phyloP scores from a whole-genome alignment of 176 grass and related monocot species.

The Puccinellia tenuiflora region DNA sequence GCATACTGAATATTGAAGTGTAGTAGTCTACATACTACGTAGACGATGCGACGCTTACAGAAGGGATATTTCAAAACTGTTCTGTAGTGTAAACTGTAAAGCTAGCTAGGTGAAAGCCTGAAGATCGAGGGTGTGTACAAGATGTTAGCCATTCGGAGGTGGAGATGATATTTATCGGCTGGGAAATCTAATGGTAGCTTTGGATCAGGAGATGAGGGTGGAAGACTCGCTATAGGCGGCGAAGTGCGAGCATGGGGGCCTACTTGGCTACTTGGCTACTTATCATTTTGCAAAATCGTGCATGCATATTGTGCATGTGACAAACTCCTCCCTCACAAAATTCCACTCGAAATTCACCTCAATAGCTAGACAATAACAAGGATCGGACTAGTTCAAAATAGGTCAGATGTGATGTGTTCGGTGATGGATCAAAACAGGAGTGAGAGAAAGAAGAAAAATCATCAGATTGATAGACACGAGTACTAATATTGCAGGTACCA shows the following conservation, averaged over 20 bases:
- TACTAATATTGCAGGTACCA: background rate
- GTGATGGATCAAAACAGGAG: background rate
- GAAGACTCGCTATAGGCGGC: slow-evolving; percentile 21
- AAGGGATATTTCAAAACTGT: background rate
- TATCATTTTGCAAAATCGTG: slow-evolving; percentile 18
- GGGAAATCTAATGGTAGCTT: background rate
- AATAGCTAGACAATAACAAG: background rate
- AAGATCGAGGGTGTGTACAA: background rate
- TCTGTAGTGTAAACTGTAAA: background rate
- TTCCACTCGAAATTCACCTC: background rate
- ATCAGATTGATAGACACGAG: background rate
- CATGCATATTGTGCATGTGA: background rate
- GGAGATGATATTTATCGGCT: background rate
- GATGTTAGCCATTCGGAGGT: background rate
- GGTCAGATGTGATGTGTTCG: background rate
- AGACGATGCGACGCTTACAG: background rate
- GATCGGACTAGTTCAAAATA: background rate
- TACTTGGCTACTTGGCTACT: too few species aligned
- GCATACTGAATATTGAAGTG: background rate
- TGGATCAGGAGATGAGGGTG: slow-evolving; percentile 33
- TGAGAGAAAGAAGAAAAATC: background rate
- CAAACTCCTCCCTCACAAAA: background rate
- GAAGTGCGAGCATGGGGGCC: slow-evolving; percentile 13
- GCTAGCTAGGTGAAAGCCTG: background rate
- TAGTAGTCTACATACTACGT: too few species aligned